Conservation (phyloP, 1,139 yeast species). For the Debaryomyces sp. region DNA sequence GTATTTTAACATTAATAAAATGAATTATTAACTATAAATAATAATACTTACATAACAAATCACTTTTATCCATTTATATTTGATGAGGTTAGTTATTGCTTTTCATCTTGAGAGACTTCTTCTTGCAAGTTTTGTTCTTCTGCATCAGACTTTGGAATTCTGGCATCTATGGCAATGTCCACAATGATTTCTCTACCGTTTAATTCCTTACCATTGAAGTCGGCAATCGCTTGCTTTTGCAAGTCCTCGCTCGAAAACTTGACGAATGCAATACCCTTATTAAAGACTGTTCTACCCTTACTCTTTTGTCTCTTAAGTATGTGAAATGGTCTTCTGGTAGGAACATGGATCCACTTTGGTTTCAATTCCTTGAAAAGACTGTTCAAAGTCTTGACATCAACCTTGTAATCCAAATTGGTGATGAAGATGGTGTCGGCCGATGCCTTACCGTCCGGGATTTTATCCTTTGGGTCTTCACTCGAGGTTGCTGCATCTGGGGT, state of each 20-base stretch:
- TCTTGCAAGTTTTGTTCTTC: constrained; percentile 10
- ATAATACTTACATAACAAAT: constrained; percentile 7
- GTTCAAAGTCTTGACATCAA: constrained; percentile 45
- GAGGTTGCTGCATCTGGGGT: constrained; percentile 11
- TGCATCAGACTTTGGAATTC: constrained; percentile 27
- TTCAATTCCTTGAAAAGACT: constrained; percentile 48
- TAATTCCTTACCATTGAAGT: constrained; percentile 54
- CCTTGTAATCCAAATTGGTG: constrained; percentile 57
- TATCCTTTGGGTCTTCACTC: constrained; percentile 17
- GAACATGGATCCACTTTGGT: constrained; percentile 61
- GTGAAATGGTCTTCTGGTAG: constrained; percentile 47
- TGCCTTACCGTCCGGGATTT: constrained; percentile 54
- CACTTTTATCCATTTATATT: constrained; percentile 8
- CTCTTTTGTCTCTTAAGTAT: constrained; percentile 42
- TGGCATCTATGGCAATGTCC: constrained; percentile 59
- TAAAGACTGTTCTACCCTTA: constrained; percentile 45
- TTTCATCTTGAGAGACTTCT: constrained; percentile 3
- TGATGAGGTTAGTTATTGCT: constrained; percentile 3
- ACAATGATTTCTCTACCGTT: constrained; percentile 58
- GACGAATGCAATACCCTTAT: constrained; percentile 67
- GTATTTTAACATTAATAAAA: not conserved
- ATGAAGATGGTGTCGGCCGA: constrained; percentile 59
- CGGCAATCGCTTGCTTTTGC: constrained; percentile 52
- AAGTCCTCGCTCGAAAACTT: constrained; percentile 50
- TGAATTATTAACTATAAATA: constrained; percentile 5